phyloP scores from a whole-genome alignment of 768 basidiomycete genomes.

The Russula abietina region DNA sequence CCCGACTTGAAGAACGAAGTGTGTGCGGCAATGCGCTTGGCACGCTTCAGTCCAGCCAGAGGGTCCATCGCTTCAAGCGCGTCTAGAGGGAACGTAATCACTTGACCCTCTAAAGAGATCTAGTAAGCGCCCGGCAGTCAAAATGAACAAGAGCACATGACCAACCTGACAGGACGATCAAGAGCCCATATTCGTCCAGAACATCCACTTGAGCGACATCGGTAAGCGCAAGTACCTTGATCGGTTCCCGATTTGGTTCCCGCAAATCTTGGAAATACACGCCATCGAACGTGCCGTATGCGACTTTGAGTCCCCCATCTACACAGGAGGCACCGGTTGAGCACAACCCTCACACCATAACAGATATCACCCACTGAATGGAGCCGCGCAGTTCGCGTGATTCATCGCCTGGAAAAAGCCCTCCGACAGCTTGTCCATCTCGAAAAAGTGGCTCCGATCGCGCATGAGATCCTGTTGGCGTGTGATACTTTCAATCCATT shows the following conservation, averaged over 20 bases:
- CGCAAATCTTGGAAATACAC: slow-evolving; percentile 89
- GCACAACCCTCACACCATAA: neutral
- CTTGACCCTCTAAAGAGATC: slow-evolving; percentile 69
- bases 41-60: slow-evolving; percentile 83
- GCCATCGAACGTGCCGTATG: slow-evolving; percentile 97
- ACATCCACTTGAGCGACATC: slow-evolving; percentile 96
- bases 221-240: slow-evolving; percentile 81
- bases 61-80: slow-evolving; percentile 88
- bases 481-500: slow-evolving; percentile 89
- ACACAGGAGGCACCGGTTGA: neutral
- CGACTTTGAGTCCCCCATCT: slow-evolving; percentile 81
- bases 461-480: slow-evolving; percentile 84
- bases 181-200: slow-evolving; percentile 88
- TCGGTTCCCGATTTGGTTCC: slow-evolving; percentile 70
- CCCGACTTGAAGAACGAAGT: slow-evolving; percentile 98
- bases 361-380: slow-evolving; percentile 58
- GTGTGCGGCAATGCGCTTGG: slow-evolving; percentile 91
- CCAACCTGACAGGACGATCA: slow-evolving; percentile 97
- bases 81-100: slow-evolving; percentile 93
- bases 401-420: slow-evolving; percentile 82
- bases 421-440: slow-evolving; percentile 77
- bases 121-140: neutral
- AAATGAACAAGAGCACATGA: slow-evolving; percentile 2
- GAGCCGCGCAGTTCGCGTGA: slow-evolving; percentile 88
- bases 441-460: slow-evolving; percentile 82